Evolutionary conservation across 2,329 filamentous ascomycete genomes (phyloP).

Genomic region (Chaetomium sp.): DNA sequence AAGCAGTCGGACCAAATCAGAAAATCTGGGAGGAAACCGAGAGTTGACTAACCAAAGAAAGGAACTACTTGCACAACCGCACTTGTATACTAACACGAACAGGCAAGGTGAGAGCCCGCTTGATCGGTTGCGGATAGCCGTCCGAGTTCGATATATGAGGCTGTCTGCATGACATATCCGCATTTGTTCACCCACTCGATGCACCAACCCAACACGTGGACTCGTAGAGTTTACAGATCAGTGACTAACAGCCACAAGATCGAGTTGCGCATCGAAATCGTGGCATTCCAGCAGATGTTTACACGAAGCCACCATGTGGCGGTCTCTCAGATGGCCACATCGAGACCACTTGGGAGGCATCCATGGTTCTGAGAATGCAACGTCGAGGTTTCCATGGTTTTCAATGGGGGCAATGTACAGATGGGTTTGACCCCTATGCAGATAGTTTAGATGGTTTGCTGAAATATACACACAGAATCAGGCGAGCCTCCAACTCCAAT

Average conservation of each 20-base stretch:
- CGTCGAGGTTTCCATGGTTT: background rate
- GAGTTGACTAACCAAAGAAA: background rate
- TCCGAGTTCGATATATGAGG: background rate
- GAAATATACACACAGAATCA: background rate
- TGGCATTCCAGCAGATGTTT: background rate
- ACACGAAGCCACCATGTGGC: slow-evolving; percentile 18
- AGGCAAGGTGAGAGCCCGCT: background rate
- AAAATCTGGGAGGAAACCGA: background rate
- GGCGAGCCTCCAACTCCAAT: slow-evolving; percentile 1
- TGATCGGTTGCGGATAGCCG: background rate
- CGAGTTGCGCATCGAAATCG: background rate
- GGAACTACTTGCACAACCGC: too few species aligned
- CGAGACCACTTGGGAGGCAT: background rate
- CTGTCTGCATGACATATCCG: background rate
- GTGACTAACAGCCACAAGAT: background rate
- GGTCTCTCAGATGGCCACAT: slow-evolving; percentile 21
- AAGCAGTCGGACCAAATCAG: background rate
- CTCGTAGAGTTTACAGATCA: background rate
- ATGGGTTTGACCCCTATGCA: background rate
- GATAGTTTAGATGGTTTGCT: background rate
- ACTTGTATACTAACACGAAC: background rate
- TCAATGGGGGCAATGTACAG: background rate
- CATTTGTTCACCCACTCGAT: background rate
- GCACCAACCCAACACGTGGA: slow-evolving; percentile 1
- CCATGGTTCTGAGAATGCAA: background rate